A percentile compares a stretch with the other conserved stretches of the same genome.
Evolutionary conservation across 2,329 filamentous ascomycete species (phyloP).

Genomic region (Microcyclosporella mali): DNA sequence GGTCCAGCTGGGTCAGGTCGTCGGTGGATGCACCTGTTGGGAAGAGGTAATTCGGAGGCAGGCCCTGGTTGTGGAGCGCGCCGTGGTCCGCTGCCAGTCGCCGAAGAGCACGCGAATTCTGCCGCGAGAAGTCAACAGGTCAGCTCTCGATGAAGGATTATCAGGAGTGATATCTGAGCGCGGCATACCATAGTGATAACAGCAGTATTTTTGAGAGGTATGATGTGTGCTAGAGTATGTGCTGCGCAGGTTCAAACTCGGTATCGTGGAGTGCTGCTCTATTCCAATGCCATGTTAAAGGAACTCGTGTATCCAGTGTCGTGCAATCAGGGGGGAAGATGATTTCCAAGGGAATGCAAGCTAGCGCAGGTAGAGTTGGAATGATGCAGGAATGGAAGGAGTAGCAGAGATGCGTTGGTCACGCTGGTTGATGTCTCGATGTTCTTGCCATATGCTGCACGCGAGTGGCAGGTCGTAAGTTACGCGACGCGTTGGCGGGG

Average conservation of each 20-base stretch:
- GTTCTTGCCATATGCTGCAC: too few relatives aligned
- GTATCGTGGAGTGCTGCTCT: slow-evolving; percentile 1
- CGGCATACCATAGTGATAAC: slow-evolving; percentile 7
- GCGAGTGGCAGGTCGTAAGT: too few relatives aligned
- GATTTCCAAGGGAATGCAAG: too few relatives aligned
- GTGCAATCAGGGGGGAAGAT: too few relatives aligned
- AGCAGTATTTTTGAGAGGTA: background rate
- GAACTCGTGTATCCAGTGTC: background rate
- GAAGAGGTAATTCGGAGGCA: slow-evolving; percentile 59
- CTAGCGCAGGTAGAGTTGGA: too few relatives aligned
- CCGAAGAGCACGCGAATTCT: slow-evolving; percentile 49
- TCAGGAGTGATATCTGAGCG: too few relatives aligned
- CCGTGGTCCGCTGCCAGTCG: slow-evolving; percentile 56
- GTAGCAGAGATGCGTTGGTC: too few relatives aligned
- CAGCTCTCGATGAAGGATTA: background rate
- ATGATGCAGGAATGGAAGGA: too few relatives aligned
- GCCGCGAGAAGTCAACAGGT: background rate
- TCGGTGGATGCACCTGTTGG: slow-evolving; percentile 40
- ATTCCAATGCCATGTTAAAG: slow-evolving; percentile 3
- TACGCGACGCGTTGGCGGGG: too few relatives aligned
- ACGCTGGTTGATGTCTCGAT: too few relatives aligned
- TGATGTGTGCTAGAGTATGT: background rate
- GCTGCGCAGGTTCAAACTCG: background rate
- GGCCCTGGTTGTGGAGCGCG: slow-evolving; percentile 47
- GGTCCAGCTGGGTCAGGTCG: slow-evolving; percentile 52